A percentile compares a stretch with the other conserved stretches of the same genome.
These are phyloP conservation scores for Chenopodium quinoa DNA, from an alignment of 148 eudicot genomes.

Conservation along the genomic window DNA sequence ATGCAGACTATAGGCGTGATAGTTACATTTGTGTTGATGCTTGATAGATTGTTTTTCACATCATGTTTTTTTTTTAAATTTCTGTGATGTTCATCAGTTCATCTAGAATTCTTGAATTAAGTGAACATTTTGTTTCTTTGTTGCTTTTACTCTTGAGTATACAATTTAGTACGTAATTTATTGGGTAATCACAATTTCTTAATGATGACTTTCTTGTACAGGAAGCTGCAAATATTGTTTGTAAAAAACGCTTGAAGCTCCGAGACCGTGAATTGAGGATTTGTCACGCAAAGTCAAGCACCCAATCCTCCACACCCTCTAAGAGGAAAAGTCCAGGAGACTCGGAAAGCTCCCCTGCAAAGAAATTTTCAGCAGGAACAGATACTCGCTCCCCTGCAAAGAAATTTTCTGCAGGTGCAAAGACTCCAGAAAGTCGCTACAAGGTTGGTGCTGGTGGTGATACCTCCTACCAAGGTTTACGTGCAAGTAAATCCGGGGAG, in stretches of 20 bases:
- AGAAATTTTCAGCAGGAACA: slow-evolving; percentile 34
- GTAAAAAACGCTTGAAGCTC: slow-evolving; percentile 63
- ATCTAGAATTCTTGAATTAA: background rate
- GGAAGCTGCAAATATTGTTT: slow-evolving; percentile 75
- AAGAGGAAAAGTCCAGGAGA: slow-evolving; percentile 51
- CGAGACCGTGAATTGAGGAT: slow-evolving; percentile 82
- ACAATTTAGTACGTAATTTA: background rate
- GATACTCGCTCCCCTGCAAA: slow-evolving; percentile 37
- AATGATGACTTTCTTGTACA: slow-evolving; percentile 23
- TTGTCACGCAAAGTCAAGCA: slow-evolving; percentile 53
- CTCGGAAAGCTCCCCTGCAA: slow-evolving; percentile 32
- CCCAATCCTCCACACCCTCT: slow-evolving; percentile 47
- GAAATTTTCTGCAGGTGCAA: slow-evolving; percentile 34
- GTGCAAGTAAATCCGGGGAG: slow-evolving; percentile 75
- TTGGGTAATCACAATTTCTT: background rate
- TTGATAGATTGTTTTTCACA: background rate
- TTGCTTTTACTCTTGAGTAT: background rate
- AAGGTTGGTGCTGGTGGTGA: slow-evolving; percentile 30
- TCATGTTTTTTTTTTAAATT: background rate
- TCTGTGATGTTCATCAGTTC: background rate
- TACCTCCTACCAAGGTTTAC: slow-evolving; percentile 78
- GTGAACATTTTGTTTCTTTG: background rate
- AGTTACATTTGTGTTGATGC: background rate
- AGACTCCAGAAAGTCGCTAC: slow-evolving; percentile 31
- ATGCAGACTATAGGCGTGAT: too few species aligned